A percentile compares a stretch with the other conserved stretches of the same genome.
These are phyloP conservation scores for Erysimum cheiranthoides DNA, from an alignment of 345 rosid genomes.

Conservation along the genomic window DNA sequence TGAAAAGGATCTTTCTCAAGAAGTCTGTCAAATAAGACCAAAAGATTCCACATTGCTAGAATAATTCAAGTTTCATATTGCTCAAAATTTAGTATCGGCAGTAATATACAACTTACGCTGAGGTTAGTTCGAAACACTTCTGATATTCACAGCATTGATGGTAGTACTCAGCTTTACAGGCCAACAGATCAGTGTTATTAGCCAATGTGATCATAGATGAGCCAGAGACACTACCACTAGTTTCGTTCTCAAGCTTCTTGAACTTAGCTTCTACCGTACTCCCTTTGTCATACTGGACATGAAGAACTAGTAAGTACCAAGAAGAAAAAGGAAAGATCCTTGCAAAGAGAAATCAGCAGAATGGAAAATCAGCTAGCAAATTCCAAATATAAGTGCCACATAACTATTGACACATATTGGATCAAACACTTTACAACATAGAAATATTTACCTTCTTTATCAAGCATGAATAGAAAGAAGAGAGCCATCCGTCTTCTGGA, in stretches of 20 bases:
- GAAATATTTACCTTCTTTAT: slow-evolving; percentile 68
- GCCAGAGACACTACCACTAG: slow-evolving; percentile 56
- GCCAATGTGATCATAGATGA: slow-evolving; percentile 63
- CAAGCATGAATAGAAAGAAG: slow-evolving; percentile 93
- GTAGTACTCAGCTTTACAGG: slow-evolving; percentile 97
- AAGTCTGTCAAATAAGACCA: slow-evolving; percentile 54
- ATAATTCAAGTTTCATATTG: slow-evolving; percentile 23
- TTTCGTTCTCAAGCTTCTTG: slow-evolving; percentile 80
- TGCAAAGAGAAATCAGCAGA: slow-evolving; percentile 23
- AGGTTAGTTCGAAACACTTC: slow-evolving; percentile 90
- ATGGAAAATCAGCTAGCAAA: slow-evolving; percentile 1
- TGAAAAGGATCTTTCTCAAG: slow-evolving; percentile 99
- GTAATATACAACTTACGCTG: slow-evolving; percentile 61
- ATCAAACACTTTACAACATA: not conserved
- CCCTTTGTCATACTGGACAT: slow-evolving; percentile 78
- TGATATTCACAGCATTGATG: slow-evolving; percentile 96
- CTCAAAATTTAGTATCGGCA: slow-evolving; percentile 25
- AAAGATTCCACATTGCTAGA: slow-evolving; percentile 31
- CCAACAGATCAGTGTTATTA: slow-evolving; percentile 82
- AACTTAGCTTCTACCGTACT: slow-evolving; percentile 82
- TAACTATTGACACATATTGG: slow-evolving; percentile 5
- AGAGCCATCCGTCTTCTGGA: slow-evolving; percentile 91
- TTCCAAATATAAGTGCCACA: slow-evolving; percentile 1
- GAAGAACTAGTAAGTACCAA: slow-evolving; percentile 38
- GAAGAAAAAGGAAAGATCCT: slow-evolving; percentile 20